Base-by-base conservation (phyloP, 768 basidiomycete genomes). In the Podaxis pistillaris region DNA sequence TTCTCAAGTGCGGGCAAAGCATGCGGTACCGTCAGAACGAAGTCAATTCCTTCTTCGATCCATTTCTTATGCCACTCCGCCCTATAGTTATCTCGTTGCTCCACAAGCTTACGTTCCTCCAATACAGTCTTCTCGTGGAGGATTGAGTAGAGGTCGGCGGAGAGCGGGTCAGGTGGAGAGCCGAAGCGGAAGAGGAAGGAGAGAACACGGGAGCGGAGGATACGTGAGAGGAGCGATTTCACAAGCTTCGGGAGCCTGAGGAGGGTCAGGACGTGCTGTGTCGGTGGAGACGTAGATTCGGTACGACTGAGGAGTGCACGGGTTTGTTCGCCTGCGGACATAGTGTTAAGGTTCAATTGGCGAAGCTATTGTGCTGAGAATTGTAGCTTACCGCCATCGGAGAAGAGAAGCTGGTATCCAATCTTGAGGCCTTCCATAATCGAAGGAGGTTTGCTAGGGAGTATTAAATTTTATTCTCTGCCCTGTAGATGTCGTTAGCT, bases 1-100 rank as follows among this genome's bases (percentile, higher is more conserved):
- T 86, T 79, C 49, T 81, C 79, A 22, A 87, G 72, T 0, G 88
- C 88, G 1, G 88, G 86, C 47, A 85, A 73, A n/a, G 85, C 78
- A 66, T 85, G 82, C 12, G 85, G 86, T 5, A 85, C 86, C 1
- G 82, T 88, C 58, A 87, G 71, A 22, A 88, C 74, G 70, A 86
- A 89, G 70, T 90, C 88, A 3, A 90, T 72, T 4, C 81, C 80
- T 73, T 77, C 78, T 62, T 77, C 75, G 13, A 69, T 73, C 82
- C 73, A 83, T 61, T 75, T 76, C 66, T 74, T 76, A 66, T 81
- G 76, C 83, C 82, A 84, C 38, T 68, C 72, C 0, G 76, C 75
- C 66, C 78, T 73, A 56, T 82, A 80, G 24, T 67, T 64, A 30
- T 84, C 82, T 58, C 81, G 76, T 63, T 75, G 71, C 8, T 72